Evolutionary conservation across 2,329 filamentous ascomycete genomes (phyloP), one percentile per base, ranked within the genome.

Genomic region (Boeremia exigua): DNA sequence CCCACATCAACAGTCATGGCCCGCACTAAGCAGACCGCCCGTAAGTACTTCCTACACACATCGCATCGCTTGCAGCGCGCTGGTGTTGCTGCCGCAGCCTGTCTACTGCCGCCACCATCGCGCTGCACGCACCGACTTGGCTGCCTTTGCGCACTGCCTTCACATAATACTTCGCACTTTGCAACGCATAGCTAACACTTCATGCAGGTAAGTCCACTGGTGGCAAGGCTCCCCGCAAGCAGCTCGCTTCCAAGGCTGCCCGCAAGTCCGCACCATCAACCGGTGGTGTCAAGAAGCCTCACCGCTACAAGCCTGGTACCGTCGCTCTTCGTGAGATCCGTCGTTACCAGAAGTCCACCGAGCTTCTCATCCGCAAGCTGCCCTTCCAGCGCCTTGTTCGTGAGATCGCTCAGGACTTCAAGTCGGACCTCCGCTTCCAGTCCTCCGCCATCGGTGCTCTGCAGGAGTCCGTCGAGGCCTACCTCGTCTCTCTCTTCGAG

Each of bases 221-320:
- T 87, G 86, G 86, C 83, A 88, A 88, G 81, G 86, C 86, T 75
- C 86, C 86, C 70, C 84, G 86, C 82, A 99, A 99, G 91, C 93
- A 97, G 88, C 92, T 98, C 77, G 94, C 94, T 73, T 96, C 93
- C 86, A 97, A 97, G 91, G 95, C 94, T 69, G 94, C 95, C 75
- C 93, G 95, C 84, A 99, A 99, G 89, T 92, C 89, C 73, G 94
- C 95, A 60, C 95, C 95, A 71, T 96, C 92, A 63, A 98, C 95
- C 79, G 95, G 94, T 75, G 80, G 80, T 80, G 80, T 82, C 77
- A 82, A 82, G 80, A 82, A 82, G 80, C 80, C 80, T 71, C 80
- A 82, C 75, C 75, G 80, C 64, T 82, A 82, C 75, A 82, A 82
- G 79, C 80, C 80, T 59, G 79, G 79, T 71, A 97, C 93, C 38